Conservation (phyloP, 2,329 filamentous ascomycete species). For the Ophiocordyceps camponoti-leonardi region DNA sequence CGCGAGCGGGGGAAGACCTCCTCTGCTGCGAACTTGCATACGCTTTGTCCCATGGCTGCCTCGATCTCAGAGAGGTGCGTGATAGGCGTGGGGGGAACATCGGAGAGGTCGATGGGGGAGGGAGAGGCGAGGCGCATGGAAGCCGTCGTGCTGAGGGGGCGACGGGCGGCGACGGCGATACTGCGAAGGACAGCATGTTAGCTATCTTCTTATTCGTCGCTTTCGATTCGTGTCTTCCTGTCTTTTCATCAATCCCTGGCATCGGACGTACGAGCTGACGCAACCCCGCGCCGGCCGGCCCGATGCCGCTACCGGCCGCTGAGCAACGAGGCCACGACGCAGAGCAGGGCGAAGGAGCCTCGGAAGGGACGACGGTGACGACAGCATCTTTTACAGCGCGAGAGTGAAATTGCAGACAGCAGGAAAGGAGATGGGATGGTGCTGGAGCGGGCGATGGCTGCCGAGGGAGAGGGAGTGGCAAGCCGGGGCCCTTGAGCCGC, state of each 20-base stretch:
- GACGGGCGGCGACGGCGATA: background rate
- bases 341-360: constrained; percentile 34
- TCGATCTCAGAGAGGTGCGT: constrained; percentile 85
- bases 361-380: constrained; percentile 26
- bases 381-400: background rate
- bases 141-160: constrained; percentile 5
- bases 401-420: background rate
- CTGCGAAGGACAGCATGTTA: background rate
- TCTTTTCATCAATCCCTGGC: background rate
- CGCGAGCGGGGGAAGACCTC: constrained; percentile 79
- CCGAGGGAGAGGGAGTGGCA: background rate
- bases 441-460: background rate
- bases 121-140: constrained; percentile 23
- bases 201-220: background rate
- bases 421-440: background rate
- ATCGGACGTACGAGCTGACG: background rate
- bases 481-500: background rate
- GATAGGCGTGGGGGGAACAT: constrained; percentile 80
- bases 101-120: constrained; percentile 41
- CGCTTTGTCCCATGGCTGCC: constrained; percentile 71
- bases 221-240: background rate
- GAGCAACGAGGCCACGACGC: constrained; percentile 16
- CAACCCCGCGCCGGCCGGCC: background rate
- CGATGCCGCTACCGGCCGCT: background rate
- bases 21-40: constrained; percentile 80